These are phyloP conservation scores for Aureoboletus auriporus DNA, from an alignment of 768 basidiomycete genomes.

Conservation along the genomic window DNA sequence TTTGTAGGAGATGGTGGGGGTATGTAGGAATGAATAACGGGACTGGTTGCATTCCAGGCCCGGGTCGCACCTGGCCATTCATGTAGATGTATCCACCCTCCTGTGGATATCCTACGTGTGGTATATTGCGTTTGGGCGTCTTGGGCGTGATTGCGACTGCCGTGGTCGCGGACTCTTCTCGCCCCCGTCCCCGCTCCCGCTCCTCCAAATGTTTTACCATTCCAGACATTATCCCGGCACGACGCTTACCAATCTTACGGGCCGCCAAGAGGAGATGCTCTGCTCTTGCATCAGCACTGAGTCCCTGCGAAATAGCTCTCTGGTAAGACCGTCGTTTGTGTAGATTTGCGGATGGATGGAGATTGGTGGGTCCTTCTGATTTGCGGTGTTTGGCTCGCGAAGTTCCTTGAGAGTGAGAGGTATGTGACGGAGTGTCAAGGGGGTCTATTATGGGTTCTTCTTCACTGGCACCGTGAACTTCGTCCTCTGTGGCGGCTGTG, in stretches of 20 bases:
- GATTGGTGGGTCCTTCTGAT: conserved; percentile 13
- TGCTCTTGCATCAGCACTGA: conserved; percentile 59
- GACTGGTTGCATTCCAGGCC: conserved; percentile 28
- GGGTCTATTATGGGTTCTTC: conserved; percentile 23
- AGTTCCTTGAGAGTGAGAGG: conserved; percentile 15
- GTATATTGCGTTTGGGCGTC: conserved; percentile 29
- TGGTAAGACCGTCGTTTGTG: conserved; percentile 27
- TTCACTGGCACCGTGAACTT: conserved; percentile 20
- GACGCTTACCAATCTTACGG: conserved; percentile 61
- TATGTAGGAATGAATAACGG: conserved; percentile 30
- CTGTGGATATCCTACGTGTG: conserved; percentile 19
- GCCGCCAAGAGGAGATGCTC: conserved; percentile 73
- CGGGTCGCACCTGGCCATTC: conserved; percentile 20
- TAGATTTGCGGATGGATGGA: conserved; percentile 5
- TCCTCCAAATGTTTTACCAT: conserved; percentile 36
- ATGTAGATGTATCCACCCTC: conserved; percentile 29
- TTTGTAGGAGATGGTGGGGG: conserved; percentile 25
- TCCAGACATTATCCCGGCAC: conserved; percentile 54
- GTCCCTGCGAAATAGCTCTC: conserved; percentile 25
- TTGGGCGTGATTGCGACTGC: conserved; percentile 21
- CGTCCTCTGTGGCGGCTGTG: conserved; percentile 20
- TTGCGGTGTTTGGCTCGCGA: conserved; percentile 20
- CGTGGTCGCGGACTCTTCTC: conserved; percentile 23
- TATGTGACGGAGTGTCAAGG: conserved; percentile 14
- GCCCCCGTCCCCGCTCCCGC: conserved; percentile 24